Evolutionary conservation across 2,329 filamentous ascomycete species (phyloP).

Genomic region (Claviceps sp.): DNA sequence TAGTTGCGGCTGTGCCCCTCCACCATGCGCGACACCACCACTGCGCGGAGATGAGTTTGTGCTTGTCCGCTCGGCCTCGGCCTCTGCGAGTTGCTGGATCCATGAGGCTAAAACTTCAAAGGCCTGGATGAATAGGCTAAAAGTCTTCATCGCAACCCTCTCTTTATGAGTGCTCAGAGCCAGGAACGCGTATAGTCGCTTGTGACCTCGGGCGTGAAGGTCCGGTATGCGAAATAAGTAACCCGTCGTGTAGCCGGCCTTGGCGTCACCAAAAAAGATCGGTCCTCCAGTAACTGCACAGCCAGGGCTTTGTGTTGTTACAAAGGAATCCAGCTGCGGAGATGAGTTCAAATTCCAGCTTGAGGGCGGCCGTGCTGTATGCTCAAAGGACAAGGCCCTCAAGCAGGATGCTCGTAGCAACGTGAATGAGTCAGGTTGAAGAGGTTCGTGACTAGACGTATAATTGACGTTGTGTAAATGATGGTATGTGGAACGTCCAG

Average conservation of each 20-base stretch:
- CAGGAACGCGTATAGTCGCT: constrained; percentile 55
- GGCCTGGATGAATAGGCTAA: constrained; percentile 45
- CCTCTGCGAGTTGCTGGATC: constrained; percentile 52
- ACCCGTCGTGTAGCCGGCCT: constrained; percentile 54
- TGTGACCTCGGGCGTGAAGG: constrained; percentile 52
- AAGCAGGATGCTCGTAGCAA: constrained; percentile 53
- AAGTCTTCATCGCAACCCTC: constrained; percentile 51
- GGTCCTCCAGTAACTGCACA: constrained; percentile 47
- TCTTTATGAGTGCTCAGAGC: constrained; percentile 53
- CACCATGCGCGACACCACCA: constrained; percentile 23
- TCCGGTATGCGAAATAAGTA: constrained; percentile 60
- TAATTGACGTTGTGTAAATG: constrained; percentile 56
- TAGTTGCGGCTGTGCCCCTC: constrained; percentile 17
- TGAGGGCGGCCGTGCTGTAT: constrained; percentile 42
- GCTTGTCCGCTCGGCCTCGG: constrained; percentile 43
- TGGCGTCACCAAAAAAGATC: constrained; percentile 54
- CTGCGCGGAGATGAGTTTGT: constrained; percentile 30
- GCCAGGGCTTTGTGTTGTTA: constrained; percentile 40
- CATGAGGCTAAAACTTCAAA: constrained; percentile 52
- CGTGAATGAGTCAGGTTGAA: constrained; percentile 49
- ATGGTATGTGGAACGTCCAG: constrained; percentile 33
- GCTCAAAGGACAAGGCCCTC: constrained; percentile 53
- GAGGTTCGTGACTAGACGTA: constrained; percentile 53
- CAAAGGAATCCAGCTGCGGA: constrained; percentile 27
- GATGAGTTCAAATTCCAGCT: constrained; percentile 25